Percentiles rank a stretch among this genome's conserved stretches.
Conservation (phyloP, 1,139 yeast species). For the Yamadazyma spencermartinsiae region DNA sequence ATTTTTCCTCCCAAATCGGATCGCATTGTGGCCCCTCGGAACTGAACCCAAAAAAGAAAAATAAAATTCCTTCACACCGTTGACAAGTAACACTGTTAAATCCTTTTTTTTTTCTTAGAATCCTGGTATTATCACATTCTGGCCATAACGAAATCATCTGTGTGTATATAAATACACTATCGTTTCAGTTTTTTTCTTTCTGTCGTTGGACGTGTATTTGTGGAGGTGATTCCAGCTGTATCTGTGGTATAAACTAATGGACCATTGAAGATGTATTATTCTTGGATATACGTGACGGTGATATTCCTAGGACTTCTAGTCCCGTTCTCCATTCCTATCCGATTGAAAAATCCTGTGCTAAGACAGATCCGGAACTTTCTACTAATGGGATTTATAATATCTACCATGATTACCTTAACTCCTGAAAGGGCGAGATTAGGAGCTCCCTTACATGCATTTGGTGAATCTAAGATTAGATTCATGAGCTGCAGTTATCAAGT, state of each 20-base stretch:
- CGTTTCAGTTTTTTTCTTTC: not conserved
- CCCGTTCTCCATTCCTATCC: conserved; percentile 22
- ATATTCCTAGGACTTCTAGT: conserved; percentile 18
- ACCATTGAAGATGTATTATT: conserved; percentile 19
- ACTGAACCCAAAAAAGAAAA: not conserved
- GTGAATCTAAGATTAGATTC: conserved; percentile 30
- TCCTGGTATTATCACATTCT: not conserved
- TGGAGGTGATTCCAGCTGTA: too few species aligned
- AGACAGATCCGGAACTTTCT: conserved; percentile 16
- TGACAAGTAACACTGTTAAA: not conserved
- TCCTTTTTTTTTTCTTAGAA: too few species aligned
- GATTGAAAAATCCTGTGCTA: conserved; percentile 13
- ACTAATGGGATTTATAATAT: conserved; percentile 20
- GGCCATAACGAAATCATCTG: not conserved
- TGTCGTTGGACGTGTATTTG: not conserved
- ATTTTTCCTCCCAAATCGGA: too few species aligned
- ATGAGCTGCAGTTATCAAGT: conserved; percentile 34
- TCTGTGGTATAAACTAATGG: too few species aligned
- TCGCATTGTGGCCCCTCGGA: not conserved
- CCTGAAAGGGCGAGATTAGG: conserved; percentile 34
- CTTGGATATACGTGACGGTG: conserved; percentile 20
- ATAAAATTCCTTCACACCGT: not conserved
- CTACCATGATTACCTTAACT: conserved; percentile 25
- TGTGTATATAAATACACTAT: conserved; percentile 1
- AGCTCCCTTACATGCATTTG: conserved; percentile 37